phyloP scores from a whole-genome alignment of 495 filamentous ascomycete species.

The Glarea lozoyensis region DNA sequence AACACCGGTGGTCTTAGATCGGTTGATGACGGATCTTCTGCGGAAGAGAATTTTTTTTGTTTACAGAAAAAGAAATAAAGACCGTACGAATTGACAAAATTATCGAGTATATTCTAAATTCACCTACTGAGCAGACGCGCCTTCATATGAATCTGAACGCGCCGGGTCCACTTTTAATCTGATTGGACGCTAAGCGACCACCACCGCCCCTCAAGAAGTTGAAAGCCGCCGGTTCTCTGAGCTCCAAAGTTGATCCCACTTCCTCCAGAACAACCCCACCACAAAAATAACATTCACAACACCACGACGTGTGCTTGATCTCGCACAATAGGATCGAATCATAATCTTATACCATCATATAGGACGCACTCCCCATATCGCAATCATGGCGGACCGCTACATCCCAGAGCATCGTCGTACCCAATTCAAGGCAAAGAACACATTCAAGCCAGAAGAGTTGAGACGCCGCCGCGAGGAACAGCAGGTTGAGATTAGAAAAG shows the following conservation, averaged over 20 bases:
- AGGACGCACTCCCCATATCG: constrained; percentile 19
- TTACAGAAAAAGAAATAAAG: too few relatives aligned
- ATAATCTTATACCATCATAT: neutral
- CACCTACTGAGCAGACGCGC: too few relatives aligned
- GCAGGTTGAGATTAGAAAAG: constrained; percentile 97
- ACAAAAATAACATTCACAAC: constrained; percentile 9
- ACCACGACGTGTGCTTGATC: constrained; percentile 8
- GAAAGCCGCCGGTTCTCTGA: constrained; percentile 29
- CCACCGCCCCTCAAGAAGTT: too few relatives aligned
- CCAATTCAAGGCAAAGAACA: constrained; percentile 97
- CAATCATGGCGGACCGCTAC: constrained; percentile 92
- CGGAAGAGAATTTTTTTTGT: too few relatives aligned
- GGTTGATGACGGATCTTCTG: too few relatives aligned
- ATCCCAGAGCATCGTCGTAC: constrained; percentile 99
- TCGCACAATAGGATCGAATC: neutral
- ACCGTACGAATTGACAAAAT: too few relatives aligned
- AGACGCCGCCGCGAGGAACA: constrained; percentile 97
- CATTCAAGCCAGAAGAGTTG: constrained; percentile 98
- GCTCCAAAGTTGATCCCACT: constrained; percentile 23
- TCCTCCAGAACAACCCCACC: constrained; percentile 21
- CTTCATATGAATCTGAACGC: too few relatives aligned
- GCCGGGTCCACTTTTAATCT: too few relatives aligned
- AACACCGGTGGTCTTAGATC: too few relatives aligned
- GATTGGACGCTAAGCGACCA: too few relatives aligned
- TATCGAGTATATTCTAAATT: too few relatives aligned